Percentiles rank a stretch among this genome's conserved stretches.
These are phyloP conservation scores for Blastomyces percursus DNA, from an alignment of 2,329 filamentous ascomycete species.

Conservation along the genomic window DNA sequence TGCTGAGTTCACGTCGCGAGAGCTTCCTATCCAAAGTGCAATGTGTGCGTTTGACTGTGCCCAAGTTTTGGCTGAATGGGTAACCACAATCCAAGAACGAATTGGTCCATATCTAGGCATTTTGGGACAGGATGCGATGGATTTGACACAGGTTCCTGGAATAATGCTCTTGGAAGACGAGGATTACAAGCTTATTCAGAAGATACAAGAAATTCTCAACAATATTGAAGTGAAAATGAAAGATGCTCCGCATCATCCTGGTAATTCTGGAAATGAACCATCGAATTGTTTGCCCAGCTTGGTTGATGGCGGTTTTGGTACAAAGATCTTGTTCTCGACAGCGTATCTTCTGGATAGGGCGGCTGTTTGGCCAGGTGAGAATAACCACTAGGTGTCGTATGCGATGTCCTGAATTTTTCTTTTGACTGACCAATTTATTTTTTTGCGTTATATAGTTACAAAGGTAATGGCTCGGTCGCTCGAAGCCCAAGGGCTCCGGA, in stretches of 20 bases:
- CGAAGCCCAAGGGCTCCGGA: slow-evolving; percentile 52
- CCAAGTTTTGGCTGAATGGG: slow-evolving; percentile 89
- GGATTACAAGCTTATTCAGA: slow-evolving; percentile 72
- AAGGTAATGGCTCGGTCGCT: slow-evolving; percentile 57
- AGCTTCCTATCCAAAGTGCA: slow-evolving; percentile 79
- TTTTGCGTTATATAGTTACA: slow-evolving; percentile 41
- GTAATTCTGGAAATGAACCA: slow-evolving; percentile 23
- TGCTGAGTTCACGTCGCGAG: slow-evolving; percentile 69
- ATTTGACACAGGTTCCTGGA: slow-evolving; percentile 67
- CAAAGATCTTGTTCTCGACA: slow-evolving; percentile 72
- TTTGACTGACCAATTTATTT: not conserved
- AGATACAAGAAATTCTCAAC: slow-evolving; percentile 67
- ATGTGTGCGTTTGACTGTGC: slow-evolving; percentile 91
- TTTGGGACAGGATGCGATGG: slow-evolving; percentile 69
- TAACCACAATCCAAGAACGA: slow-evolving; percentile 82
- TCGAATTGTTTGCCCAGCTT: slow-evolving; percentile 46
- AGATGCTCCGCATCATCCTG: slow-evolving; percentile 37
- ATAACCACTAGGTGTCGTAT: not conserved
- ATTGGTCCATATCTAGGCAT: slow-evolving; percentile 84
- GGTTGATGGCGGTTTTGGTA: slow-evolving; percentile 64
- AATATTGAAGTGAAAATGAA: slow-evolving; percentile 72
- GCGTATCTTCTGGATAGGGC: slow-evolving; percentile 81
- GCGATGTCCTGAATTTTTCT: not conserved
- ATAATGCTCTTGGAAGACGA: slow-evolving; percentile 89
- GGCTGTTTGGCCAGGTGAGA: slow-evolving; percentile 82